These are phyloP conservation scores for Scleroderma citrinum DNA, from an alignment of 768 basidiomycete species.

Conservation along the genomic window DNA sequence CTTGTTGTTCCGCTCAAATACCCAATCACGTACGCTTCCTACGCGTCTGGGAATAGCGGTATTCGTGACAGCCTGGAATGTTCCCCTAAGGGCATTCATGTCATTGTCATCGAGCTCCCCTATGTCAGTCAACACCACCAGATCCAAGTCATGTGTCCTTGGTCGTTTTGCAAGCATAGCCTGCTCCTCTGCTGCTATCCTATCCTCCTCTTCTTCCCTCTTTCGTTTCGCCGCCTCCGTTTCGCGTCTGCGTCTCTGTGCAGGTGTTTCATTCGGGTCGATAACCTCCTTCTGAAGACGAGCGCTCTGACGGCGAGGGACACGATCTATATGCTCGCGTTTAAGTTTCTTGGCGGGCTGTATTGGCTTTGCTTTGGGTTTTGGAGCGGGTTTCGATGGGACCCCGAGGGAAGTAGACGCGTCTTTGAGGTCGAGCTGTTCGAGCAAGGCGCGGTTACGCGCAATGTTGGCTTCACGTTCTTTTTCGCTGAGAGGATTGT, in stretches of 20 bases:
- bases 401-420: slow-evolving; percentile 45
- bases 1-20: slow-evolving; percentile 40
- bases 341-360: slow-evolving; percentile 53
- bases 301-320: slow-evolving; percentile 61
- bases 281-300: slow-evolving; percentile 45
- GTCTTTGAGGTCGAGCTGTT: slow-evolving; percentile 62
- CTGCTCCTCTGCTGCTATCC: slow-evolving; percentile 54
- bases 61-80: slow-evolving; percentile 38
- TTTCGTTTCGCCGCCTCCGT: slow-evolving; percentile 53
- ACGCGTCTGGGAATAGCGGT: slow-evolving; percentile 33
- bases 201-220: slow-evolving; percentile 56
- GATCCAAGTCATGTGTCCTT: slow-evolving; percentile 59
- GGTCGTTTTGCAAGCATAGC: slow-evolving; percentile 61
- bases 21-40: slow-evolving; percentile 46
- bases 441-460: slow-evolving; percentile 68
- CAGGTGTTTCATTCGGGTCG: slow-evolving; percentile 61
- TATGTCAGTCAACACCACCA: slow-evolving; percentile 45
- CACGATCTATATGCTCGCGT: slow-evolving; percentile 37
- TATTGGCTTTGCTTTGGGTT: slow-evolving; percentile 52
- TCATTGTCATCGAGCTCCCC: slow-evolving; percentile 44
- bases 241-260: slow-evolving; percentile 61
- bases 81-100: slow-evolving; percentile 38
- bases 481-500: slow-evolving; percentile 41
- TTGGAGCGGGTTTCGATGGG: slow-evolving; percentile 32
- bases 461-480: slow-evolving; percentile 81